Base-by-base conservation (phyloP, 2,329 filamentous ascomycete genomes). In the Xylaria sp. region DNA sequence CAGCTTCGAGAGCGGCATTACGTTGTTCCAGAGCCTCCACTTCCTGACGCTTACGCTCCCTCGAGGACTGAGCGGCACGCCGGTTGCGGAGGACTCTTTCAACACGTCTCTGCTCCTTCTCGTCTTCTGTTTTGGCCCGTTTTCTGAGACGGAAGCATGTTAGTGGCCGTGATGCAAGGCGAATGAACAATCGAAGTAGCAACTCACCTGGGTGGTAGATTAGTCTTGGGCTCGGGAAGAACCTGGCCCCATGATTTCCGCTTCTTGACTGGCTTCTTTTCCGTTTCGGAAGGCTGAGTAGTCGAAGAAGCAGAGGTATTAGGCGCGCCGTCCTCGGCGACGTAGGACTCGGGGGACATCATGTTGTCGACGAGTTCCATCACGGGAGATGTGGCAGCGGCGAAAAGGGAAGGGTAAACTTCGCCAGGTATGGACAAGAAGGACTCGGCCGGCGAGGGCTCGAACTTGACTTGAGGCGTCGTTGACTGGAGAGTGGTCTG, bases 191-290 rank as follows among this genome's bases (percentile, higher is more conserved):
- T 37, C 11, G 16, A 46, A 18, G 70, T 66, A 16, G 0, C 4
- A 62, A 65, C 79, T 71, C 84, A 90, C 88, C 92, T 88, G 46
- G 93, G 93, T 62, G 93, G 93, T 6, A 97, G 85, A 72, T 93
- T 95, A 37, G 94, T 97, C 83, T 97, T 97, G 49, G 94, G 94
- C 72, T 95, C 91, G 16, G 94, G 94, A 47, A 97, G 86, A 74
- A 96, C 91, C 76, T 99, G 94, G 54, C 94, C 94, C 94, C 94
- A 99, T 53, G 94, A 97, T 79, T 97, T 99, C 70, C 94, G 83
- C 85, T 97, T 97, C 85, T 97, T 97, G 42, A 82, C 78, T 0
- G 83, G 81, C 79, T 91, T 94, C 81, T 90, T 91, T 52, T 74
- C 66, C 2, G 57, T 54, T n/a, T 71, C 69, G 1, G 68, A 58